These are phyloP conservation scores for Sporothrix luriei DNA, from an alignment of 2,329 filamentous ascomycete species.

Conservation along the genomic window DNA sequence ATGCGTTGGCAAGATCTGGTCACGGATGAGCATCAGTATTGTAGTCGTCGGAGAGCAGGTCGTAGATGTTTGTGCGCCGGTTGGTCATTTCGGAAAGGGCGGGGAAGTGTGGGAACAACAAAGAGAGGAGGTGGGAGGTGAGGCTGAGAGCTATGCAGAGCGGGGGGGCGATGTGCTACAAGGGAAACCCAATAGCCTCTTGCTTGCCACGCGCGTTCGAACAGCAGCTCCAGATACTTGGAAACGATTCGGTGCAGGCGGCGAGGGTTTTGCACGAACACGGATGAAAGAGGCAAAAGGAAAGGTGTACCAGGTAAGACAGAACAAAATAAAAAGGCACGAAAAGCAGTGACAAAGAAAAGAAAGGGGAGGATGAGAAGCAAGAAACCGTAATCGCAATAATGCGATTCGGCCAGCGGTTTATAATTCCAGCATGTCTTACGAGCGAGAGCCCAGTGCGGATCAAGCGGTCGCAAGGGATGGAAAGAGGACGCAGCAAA, in stretches of 20 bases:
- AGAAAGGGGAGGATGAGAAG: too few species aligned
- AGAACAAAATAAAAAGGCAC: neutral
- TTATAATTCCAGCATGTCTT: slow-evolving; percentile 20
- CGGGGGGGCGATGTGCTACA: slow-evolving; percentile 11
- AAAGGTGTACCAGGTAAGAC: slow-evolving; percentile 3
- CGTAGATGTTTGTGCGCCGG: slow-evolving; percentile 40
- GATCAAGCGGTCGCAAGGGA: slow-evolving; percentile 27
- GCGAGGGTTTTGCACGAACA: neutral
- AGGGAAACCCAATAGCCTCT: neutral
- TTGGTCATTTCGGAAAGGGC: slow-evolving; percentile 26
- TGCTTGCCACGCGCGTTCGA: slow-evolving; percentile 5
- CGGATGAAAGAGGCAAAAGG: slow-evolving; percentile 1
- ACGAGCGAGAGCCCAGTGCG: slow-evolving; percentile 2
- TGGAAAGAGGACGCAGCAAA: neutral
- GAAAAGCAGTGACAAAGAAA: too few species aligned
- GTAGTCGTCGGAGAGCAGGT: slow-evolving; percentile 17
- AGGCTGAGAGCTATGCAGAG: neutral
- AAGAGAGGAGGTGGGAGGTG: neutral
- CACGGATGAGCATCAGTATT: slow-evolving; percentile 25
- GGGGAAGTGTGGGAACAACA: neutral
- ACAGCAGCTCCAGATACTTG: slow-evolving; percentile 4
- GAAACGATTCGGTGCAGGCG: slow-evolving; percentile 11
- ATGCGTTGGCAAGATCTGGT: slow-evolving; percentile 40
- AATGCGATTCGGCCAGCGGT: slow-evolving; percentile 6
- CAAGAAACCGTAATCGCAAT: neutral